Evolutionary conservation across 2,329 filamentous ascomycete species (phyloP).

Genomic region (Botrytis cinerea): DNA sequence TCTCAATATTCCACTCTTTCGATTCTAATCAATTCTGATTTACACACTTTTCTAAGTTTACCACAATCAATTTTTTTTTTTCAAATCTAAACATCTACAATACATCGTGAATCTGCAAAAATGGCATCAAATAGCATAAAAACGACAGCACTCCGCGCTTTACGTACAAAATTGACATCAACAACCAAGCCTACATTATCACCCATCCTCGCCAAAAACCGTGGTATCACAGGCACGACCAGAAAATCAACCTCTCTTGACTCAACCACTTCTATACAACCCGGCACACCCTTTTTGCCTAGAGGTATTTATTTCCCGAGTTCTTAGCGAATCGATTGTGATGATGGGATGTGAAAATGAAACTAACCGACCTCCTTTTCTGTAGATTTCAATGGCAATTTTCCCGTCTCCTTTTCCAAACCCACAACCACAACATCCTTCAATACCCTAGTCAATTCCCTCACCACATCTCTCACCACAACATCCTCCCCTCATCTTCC

Average conservation of each 20-base stretch:
- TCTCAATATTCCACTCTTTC: not conserved
- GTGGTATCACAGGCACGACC: slow-evolving; percentile 22
- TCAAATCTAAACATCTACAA: not conserved
- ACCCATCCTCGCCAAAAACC: slow-evolving; percentile 9
- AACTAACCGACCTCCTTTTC: slow-evolving; percentile 7
- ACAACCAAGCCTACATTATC: slow-evolving; percentile 10
- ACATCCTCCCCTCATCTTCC: slow-evolving; percentile 29
- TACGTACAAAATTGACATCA: slow-evolving; percentile 20
- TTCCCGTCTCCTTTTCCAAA: not conserved
- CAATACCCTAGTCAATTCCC: slow-evolving; percentile 29
- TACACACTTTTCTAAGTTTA: not conserved
- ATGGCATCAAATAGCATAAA: slow-evolving; percentile 23
- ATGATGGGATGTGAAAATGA: not conserved
- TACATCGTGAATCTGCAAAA: not conserved
- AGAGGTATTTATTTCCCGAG: slow-evolving; percentile 12
- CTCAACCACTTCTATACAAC: slow-evolving; percentile 3
- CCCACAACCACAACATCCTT: slow-evolving; percentile 26
- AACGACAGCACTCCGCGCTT: slow-evolving; percentile 10
- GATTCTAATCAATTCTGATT: not conserved
- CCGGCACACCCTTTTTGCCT: slow-evolving; percentile 10
- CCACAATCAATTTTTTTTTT: not conserved
- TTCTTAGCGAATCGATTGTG: not conserved
- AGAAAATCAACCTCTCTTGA: slow-evolving; percentile 23
- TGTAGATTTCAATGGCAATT: slow-evolving; percentile 14
- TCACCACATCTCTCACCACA: slow-evolving; percentile 29